Base-by-base conservation (phyloP, 1,139 yeast species). In the Candida frijolesensis region DNA sequence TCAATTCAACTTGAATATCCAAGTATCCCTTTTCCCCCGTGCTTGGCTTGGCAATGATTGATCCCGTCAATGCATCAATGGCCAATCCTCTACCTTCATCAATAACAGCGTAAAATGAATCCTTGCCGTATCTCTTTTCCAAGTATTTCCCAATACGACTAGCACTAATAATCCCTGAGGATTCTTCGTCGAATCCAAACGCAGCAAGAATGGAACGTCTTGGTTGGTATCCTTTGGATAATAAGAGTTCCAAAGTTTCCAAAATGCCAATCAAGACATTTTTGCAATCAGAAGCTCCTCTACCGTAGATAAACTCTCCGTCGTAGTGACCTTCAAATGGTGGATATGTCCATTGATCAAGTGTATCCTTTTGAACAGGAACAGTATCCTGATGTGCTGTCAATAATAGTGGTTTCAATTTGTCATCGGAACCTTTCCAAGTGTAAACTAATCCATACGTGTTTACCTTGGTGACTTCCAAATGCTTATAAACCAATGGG, bases 361-460 rank as follows among this genome's bases (percentile, higher is more conserved):
- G 63, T 14, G 89, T 80, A 25, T 74, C 83, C 29, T 69, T 65
- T 59, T 83, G 84, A 14, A 88, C 88, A 0, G 96, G 96, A 12
- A 89, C 96, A 4, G 86, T 89, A 62, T 89, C 96, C 63, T 84
- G 89, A 65, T 89, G 96, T 2, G 94, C 91, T 67, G 85, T 79
- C 42, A 88, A 70, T 65, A 89, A 63, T 12, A 85, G 57, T 5
- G 96, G 96, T 63, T 85, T 83, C 59, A 85, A 70, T 2, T 60
- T 53, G 10, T 46, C 45, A 52, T 83, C 69, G 0, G 79, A 61
- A 19, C 96, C 96, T 56, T 80, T 68, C 86, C 89, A 85, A 27
- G 84, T 78, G 61, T 76, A 83, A 15, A 89, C 77, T 52, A 89
- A 70, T 0, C 91, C 94, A 27, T 83, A 79, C 35, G 82, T 77